Base-by-base conservation (phyloP, 306 rosid genomes). In the barrel medic (Medicago truncatula) region DNA sequence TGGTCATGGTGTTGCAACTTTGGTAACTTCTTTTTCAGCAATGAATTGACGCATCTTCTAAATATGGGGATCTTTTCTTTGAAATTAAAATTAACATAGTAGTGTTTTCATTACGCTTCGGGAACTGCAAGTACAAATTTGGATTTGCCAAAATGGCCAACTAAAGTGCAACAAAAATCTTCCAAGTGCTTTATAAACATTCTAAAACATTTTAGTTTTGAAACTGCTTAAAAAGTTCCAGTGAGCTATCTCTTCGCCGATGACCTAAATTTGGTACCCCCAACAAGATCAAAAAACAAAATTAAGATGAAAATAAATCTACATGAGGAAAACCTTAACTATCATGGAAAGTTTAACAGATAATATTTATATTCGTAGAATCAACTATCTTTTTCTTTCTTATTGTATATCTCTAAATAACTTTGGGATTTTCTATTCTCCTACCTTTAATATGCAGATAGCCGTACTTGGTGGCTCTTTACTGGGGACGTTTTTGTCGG, bases 381-480 rank as follows among this genome's bases (percentile, higher is more conserved):
- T 41, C 15, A 17, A 76, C 78, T 65, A 21, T 49, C 73, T 61
- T 73, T 16, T 56, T 63, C 58, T 72, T 87, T 56, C 31, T 50
- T 74, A 13, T 73, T 50, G 7, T 70, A 14, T 44, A 43, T 81
- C 52, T 36, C 20, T 56, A 52, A 62, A 23, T 56, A 21, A 62
- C 72, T 17, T 62, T 66, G 61, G 39, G 75, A 46, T 47, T 46
- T 14, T 69, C 11, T 61, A 25, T 72, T 62, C 65, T 47, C 36
- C 21, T 56, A 12, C 70, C 46, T 79, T 83, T 70, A 53, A 43
- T 23, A 18, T 74, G 85, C 92, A 96, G 98, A 73, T 95, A 80
- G 99, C 98, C 76, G 97, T 96, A 20, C 84, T 96, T 75, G 99
- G 98, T 76, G 98, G 98, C 72, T 90, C 99, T 63, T 80, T 96